A percentile compares a stretch with the other conserved stretches of the same genome.
Evolutionary conservation across 75 land plant species (phyloP).

Genomic region (Cryptomeria japonica): DNA sequence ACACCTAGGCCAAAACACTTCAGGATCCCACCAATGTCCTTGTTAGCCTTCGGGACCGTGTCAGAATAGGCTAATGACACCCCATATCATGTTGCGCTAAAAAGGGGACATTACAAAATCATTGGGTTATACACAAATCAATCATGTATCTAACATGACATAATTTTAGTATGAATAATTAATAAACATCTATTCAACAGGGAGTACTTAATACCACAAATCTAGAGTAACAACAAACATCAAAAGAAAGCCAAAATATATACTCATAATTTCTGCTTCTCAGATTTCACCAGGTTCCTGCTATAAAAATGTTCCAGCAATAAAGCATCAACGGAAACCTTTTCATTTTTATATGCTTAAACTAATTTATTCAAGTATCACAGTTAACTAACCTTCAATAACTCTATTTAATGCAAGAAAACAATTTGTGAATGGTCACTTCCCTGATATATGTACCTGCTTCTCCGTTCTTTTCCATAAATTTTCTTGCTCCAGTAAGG

Average conservation of each 20-base stretch:
- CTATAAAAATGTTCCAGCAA: not conserved
- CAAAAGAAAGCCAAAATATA: not conserved
- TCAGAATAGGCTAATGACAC: too few species aligned
- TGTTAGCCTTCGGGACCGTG: too few species aligned
- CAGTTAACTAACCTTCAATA: not conserved
- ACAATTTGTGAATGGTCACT: not conserved
- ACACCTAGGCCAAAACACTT: too few species aligned
- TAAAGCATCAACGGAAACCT: not conserved
- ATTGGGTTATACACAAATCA: not conserved
- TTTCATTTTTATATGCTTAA: not conserved
- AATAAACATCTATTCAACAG: not conserved
- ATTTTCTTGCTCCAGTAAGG: conserved; percentile 63
- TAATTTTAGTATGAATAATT: not conserved
- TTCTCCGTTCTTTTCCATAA: conserved; percentile 39
- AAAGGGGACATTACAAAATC: too few species aligned
- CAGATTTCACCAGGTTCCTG: not conserved
- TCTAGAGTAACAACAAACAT: not conserved
- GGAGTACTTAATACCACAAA: not conserved
- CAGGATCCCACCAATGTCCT: too few species aligned
- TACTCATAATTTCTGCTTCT: not conserved
- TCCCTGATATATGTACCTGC: conserved; percentile 25
- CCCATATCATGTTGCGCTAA: too few species aligned
- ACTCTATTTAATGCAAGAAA: not conserved
- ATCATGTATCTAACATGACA: not conserved
- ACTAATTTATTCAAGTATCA: not conserved